A percentile compares a stretch with the other conserved stretches of the same genome.
Evolutionary conservation across 176 grass and related monocot species (phyloP).

Genomic region (Cymbopogon citratus): DNA sequence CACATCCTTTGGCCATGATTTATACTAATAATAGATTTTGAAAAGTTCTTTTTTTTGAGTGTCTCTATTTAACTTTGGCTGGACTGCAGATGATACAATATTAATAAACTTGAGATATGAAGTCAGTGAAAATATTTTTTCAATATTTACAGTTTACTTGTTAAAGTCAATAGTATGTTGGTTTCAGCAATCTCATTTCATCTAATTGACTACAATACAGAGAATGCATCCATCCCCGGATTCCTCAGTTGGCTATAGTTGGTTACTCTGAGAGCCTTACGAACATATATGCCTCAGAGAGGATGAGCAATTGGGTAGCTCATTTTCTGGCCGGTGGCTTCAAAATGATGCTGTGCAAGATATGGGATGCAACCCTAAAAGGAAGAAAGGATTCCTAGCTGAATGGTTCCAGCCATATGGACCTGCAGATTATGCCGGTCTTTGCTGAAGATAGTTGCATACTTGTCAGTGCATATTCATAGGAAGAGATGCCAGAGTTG

Average conservation of each 20-base stretch:
- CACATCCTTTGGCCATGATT: neutral
- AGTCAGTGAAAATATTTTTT: neutral
- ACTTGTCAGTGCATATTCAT: neutral
- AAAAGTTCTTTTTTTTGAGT: neutral
- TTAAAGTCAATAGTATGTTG: neutral
- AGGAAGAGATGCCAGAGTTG: neutral
- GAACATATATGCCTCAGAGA: slow-evolving; percentile 57
- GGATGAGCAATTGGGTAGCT: slow-evolving; percentile 62
- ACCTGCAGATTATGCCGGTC: slow-evolving; percentile 58
- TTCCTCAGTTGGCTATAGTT: slow-evolving; percentile 68
- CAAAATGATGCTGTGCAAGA: slow-evolving; percentile 76
- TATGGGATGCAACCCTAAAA: slow-evolving; percentile 66
- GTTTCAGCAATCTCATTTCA: slow-evolving; percentile 13
- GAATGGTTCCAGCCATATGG: slow-evolving; percentile 78
- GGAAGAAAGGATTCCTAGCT: slow-evolving; percentile 64
- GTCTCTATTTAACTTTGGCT: neutral
- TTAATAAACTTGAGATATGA: neutral
- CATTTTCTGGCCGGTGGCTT: slow-evolving; percentile 59
- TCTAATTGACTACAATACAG: slow-evolving; percentile 22
- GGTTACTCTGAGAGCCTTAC: slow-evolving; percentile 77
- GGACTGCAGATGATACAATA: neutral
- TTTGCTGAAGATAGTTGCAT: slow-evolving; percentile 27
- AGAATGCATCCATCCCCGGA: slow-evolving; percentile 76
- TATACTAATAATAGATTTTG: neutral
- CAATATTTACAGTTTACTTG: slow-evolving; percentile 8